Conservation (phyloP, 768 basidiomycete genomes). For the Cystofilobasidium macerans region DNA sequence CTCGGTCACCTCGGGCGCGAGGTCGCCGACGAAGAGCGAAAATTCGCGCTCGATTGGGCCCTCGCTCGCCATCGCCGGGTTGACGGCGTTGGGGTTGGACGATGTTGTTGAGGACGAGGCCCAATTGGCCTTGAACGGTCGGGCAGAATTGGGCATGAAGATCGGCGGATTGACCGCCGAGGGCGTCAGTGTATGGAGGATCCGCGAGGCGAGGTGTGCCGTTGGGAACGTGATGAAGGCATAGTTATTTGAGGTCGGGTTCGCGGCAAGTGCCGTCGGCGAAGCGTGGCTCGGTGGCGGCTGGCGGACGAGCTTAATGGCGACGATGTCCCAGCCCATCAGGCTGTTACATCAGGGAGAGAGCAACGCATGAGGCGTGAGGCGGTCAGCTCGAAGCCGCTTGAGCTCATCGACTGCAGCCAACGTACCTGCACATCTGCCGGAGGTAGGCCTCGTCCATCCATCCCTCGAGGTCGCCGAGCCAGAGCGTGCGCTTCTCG, state of each 20-base stretch:
- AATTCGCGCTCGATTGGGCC: constrained; percentile 52
- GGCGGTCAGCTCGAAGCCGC: neutral
- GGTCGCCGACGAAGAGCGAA: constrained; percentile 87
- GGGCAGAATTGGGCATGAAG: constrained; percentile 72
- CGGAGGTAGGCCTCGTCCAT: constrained; percentile 94
- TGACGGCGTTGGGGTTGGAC: constrained; percentile 21
- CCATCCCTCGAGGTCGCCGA: constrained; percentile 85
- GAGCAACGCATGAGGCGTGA: neutral
- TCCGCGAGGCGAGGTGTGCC: constrained; percentile 17
- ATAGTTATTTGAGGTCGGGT: constrained; percentile 68
- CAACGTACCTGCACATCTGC: constrained; percentile 52
- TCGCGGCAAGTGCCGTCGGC: constrained; percentile 51
- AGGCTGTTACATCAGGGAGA: no score
- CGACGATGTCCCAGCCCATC: constrained; percentile 66
- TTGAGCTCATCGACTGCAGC: no score
- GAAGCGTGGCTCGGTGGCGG: constrained; percentile 48
- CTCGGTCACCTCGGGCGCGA: constrained; percentile 85
- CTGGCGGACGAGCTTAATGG: constrained; percentile 27
- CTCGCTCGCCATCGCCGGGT: constrained; percentile 15
- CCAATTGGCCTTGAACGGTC: constrained; percentile 75
- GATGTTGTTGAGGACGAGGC: constrained; percentile 25
- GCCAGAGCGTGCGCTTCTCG: constrained; percentile 52
- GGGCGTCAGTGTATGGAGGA: constrained; percentile 30
- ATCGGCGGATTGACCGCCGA: constrained; percentile 42
- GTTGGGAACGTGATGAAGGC: constrained; percentile 73